Conservation (phyloP, 768 basidiomycete species). For the Cytidiella melzeri region DNA sequence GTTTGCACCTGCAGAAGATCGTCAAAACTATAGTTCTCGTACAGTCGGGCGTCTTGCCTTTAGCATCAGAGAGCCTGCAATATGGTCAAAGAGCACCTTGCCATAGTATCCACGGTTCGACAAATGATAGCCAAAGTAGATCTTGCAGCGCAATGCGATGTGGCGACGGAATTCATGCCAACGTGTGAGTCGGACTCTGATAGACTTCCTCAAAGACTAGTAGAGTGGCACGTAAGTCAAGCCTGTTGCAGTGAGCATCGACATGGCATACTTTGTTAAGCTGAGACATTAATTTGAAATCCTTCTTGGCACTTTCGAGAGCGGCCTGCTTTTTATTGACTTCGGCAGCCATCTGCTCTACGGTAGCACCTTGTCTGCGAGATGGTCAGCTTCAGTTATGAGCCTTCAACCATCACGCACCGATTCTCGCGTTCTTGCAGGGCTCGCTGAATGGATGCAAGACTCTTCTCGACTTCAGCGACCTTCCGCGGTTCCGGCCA, state of each 20-base stretch:
- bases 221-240: not conserved
- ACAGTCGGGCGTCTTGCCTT: conserved; percentile 35
- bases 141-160: conserved; percentile 82
- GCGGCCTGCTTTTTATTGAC: conserved; percentile 58
- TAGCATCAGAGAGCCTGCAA: conserved; percentile 52
- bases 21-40: not conserved
- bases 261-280: conserved; percentile 55
- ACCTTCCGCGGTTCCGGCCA: conserved; percentile 52
- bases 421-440: conserved; percentile 59
- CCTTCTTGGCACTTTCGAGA: conserved; percentile 52
- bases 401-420: conserved; percentile 29
- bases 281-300: conserved; percentile 54
- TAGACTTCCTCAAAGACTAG: conserved; percentile 49
- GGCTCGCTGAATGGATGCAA: conserved; percentile 59
- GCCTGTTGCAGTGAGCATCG: not conserved
- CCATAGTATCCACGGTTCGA: conserved; percentile 85
- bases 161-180: conserved; percentile 89
- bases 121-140: conserved; percentile 77
- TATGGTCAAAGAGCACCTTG: conserved; percentile 84
- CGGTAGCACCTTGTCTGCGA: conserved; percentile 67
- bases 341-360: conserved; percentile 72
- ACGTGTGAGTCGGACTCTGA: conserved; percentile 55
- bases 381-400: not conserved
- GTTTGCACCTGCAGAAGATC: conserved; percentile 58
- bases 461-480: conserved; percentile 49